Conservation (phyloP, 2,329 filamentous ascomycete genomes). For the Phaeosphaeria sp. region DNA sequence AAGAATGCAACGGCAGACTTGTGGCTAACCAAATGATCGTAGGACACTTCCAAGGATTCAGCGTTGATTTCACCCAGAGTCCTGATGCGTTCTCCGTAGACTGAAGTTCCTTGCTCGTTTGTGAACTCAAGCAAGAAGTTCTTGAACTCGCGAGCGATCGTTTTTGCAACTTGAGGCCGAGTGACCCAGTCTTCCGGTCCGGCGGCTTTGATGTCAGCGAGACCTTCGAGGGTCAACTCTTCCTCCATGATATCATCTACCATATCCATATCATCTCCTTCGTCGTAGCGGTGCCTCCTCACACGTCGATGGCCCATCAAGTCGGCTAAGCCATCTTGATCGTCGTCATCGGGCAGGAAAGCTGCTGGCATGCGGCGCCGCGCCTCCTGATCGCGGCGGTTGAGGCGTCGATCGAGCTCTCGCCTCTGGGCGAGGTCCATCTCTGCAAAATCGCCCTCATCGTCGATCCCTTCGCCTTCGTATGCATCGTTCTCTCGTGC, state of each 20-base stretch:
- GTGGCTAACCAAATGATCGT: conserved; percentile 85
- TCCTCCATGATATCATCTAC: conserved; percentile 94
- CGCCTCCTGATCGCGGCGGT: conserved; percentile 74
- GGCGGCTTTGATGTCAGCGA: conserved; percentile 91
- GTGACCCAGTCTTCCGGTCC: conserved; percentile 96
- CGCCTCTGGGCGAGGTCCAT: conserved; percentile 72
- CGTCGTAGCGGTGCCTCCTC: conserved; percentile 88
- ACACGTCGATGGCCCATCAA: conserved; percentile 84
- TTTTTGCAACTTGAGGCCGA: conserved; percentile 85
- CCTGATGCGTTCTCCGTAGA: conserved; percentile 92
- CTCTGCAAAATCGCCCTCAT: conserved; percentile 78
- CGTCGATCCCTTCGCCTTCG: conserved; percentile 75
- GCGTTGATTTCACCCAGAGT: conserved; percentile 97
- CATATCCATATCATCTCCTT: conserved; percentile 91
- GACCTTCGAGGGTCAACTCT: conserved; percentile 87
- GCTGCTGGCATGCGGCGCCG: conserved; percentile 72
- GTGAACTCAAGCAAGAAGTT: conserved; percentile 96
- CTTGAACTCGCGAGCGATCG: conserved; percentile 96
- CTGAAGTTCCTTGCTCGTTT: conserved; percentile 85
- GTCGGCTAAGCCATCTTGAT: conserved; percentile 84
- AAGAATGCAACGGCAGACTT: conserved; percentile 97
- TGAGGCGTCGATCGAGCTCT: conserved; percentile 74
- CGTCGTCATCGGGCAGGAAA: conserved; percentile 81
- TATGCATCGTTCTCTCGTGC: conserved; percentile 65
- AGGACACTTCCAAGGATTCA: conserved; percentile 94